Conservation (phyloP, 2,329 filamentous ascomycete species). For the Fusarium bactridioides region DNA sequence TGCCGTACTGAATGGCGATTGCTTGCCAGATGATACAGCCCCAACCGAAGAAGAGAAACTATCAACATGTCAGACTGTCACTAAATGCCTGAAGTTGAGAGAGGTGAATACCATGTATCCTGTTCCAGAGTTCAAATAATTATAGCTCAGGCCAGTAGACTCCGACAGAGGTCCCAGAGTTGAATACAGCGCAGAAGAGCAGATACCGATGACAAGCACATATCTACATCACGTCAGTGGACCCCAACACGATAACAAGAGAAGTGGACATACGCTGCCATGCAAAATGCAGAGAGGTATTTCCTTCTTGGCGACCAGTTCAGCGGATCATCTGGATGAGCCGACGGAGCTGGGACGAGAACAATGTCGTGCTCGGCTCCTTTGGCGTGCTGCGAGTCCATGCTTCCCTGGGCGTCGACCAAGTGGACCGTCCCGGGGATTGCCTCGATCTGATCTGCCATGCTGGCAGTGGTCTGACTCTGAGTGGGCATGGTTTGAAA, state of each 20-base stretch:
- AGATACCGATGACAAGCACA: neutral
- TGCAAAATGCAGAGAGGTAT: neutral
- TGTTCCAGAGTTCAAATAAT: neutral
- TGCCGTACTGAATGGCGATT: neutral
- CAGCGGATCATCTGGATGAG: neutral
- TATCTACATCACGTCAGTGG: neutral
- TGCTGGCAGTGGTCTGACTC: neutral
- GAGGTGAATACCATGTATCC: neutral
- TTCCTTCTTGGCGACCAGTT: neutral
- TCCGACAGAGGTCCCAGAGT: neutral
- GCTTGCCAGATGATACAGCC: neutral
- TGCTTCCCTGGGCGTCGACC: neutral
- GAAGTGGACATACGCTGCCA: neutral
- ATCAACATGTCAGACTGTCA: neutral
- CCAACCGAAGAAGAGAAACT: neutral
- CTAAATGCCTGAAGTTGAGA: fast-evolving
- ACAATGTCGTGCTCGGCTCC: neutral
- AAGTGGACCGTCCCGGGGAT: neutral
- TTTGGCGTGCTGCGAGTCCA: neutral
- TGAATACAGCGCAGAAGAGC: neutral
- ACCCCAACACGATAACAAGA: neutral
- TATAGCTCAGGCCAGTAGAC: neutral
- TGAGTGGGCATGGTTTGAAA: neutral
- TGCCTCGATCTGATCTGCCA: neutral
- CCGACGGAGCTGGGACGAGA: neutral